phyloP scores from a whole-genome alignment of 2,329 filamentous ascomycete genomes.

The Epichloe aotearoae region DNA sequence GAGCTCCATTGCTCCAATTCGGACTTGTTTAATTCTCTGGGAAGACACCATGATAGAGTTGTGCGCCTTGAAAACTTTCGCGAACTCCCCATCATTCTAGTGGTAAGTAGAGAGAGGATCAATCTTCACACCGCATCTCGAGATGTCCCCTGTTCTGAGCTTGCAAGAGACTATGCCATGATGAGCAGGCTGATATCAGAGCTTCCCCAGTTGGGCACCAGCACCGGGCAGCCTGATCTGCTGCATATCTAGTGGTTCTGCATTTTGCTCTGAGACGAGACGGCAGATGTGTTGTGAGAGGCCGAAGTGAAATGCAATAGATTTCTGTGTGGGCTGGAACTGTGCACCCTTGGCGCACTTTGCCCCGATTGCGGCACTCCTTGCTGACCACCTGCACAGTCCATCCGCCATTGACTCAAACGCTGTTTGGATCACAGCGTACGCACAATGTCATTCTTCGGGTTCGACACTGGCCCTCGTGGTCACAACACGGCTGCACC shows the following conservation, averaged over 20 bases:
- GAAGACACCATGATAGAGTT: slow-evolving; percentile 30
- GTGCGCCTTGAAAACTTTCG: slow-evolving; percentile 18
- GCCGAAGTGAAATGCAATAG: no score
- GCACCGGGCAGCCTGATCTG: background rate
- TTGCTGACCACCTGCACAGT: background rate
- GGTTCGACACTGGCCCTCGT: slow-evolving; percentile 56
- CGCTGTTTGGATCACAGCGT: background rate
- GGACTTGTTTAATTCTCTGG: slow-evolving; percentile 6
- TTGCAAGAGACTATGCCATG: background rate
- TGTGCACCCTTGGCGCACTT: background rate
- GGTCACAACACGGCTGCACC: slow-evolving; percentile 52
- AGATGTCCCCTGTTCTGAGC: slow-evolving; percentile 10
- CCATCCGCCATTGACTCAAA: background rate
- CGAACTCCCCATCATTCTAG: slow-evolving; percentile 25
- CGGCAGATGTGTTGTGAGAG: no score
- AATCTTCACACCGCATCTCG: background rate
- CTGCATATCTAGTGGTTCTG: background rate
- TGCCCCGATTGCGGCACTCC: background rate
- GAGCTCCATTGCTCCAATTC: no score
- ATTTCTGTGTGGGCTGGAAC: no score
- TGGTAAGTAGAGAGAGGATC: slow-evolving; percentile 14
- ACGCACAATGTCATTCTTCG: slow-evolving; percentile 74
- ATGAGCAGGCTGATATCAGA: background rate
- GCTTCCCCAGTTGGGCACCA: background rate
- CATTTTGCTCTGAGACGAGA: no score